phyloP scores from a whole-genome alignment of 2,329 filamentous ascomycete genomes.

The Penicillium sp. region DNA sequence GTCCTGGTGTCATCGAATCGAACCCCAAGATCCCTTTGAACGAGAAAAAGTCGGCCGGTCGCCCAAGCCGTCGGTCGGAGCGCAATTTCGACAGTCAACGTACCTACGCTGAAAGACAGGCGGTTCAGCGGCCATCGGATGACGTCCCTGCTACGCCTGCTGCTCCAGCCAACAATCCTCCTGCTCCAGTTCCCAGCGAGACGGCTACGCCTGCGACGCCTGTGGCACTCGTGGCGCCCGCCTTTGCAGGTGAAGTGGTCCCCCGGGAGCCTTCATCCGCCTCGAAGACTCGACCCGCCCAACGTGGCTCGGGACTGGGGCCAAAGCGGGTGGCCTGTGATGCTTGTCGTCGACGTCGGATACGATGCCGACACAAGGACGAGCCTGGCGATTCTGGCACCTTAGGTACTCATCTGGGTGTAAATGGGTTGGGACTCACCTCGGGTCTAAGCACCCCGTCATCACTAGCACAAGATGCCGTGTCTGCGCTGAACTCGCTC shows the following conservation, averaged over 20 bases:
- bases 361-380: conserved; percentile 59
- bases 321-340: conserved; percentile 57
- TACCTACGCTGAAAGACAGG: conserved; percentile 36
- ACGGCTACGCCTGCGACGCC: conserved; percentile 19
- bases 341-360: conserved; percentile 56
- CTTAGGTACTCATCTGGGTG: conserved; percentile 23
- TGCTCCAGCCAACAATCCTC: conserved; percentile 6
- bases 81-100: conserved; percentile 44
- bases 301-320: conserved; percentile 54
- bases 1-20: conserved; percentile 50
- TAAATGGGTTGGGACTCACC: conserved; percentile 26
- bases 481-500: conserved; percentile 35
- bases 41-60: conserved; percentile 52
- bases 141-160: conserved; percentile 16
- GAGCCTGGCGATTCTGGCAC: conserved; percentile 32
- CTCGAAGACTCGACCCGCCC: conserved; percentile 40
- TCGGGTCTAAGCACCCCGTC: conserved; percentile 27
- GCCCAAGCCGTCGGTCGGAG: conserved; percentile 52
- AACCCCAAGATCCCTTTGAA: conserved; percentile 43
- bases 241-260: conserved; percentile 11
- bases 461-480: conserved; percentile 34
- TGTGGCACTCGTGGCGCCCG: conserved; percentile 15
- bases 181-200: conserved; percentile 19
- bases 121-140: conserved; percentile 32
- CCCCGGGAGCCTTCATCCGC: conserved; percentile 24